Evolutionary conservation across 2,329 filamentous ascomycete species (phyloP).

Genomic region (Pseudocercospora cruenta): DNA sequence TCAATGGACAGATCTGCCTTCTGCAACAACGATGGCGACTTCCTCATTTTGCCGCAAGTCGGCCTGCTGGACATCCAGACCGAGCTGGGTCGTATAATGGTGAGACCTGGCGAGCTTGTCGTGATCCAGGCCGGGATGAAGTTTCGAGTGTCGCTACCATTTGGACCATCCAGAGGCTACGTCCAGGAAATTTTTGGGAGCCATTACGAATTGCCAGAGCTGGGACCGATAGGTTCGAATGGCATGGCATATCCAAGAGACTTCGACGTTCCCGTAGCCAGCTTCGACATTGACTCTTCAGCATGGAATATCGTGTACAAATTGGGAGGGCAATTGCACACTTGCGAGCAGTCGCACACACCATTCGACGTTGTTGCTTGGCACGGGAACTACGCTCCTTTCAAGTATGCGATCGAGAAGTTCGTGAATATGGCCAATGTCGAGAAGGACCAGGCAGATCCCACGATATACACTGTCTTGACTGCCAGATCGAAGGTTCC

Average conservation of each 20-base stretch:
- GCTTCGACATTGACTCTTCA: slow-evolving; percentile 56
- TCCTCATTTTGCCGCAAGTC: slow-evolving; percentile 65
- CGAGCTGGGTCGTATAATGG: slow-evolving; percentile 64
- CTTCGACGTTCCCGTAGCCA: slow-evolving; percentile 63
- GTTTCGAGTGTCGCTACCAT: slow-evolving; percentile 54
- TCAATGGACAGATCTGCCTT: slow-evolving; percentile 57
- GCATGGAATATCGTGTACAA: slow-evolving; percentile 63
- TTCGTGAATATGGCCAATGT: slow-evolving; percentile 60
- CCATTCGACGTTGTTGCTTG: slow-evolving; percentile 72
- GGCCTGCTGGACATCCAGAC: slow-evolving; percentile 68
- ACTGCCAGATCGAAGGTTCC: slow-evolving; percentile 59
- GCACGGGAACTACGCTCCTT: slow-evolving; percentile 67
- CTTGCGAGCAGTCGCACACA: slow-evolving; percentile 63
- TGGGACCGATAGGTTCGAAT: slow-evolving; percentile 67
- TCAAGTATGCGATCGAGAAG: slow-evolving; percentile 60
- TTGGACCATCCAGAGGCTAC: slow-evolving; percentile 44
- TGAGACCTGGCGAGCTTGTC: slow-evolving; percentile 66
- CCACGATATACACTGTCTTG: slow-evolving; percentile 66
- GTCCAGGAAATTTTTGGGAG: slow-evolving; percentile 68
- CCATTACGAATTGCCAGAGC: slow-evolving; percentile 65
- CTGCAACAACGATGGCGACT: slow-evolving; percentile 76
- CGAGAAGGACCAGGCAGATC: slow-evolving; percentile 66
- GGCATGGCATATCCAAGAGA: slow-evolving; percentile 66
- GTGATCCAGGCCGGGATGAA: slow-evolving; percentile 67
- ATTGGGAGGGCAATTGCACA: slow-evolving; percentile 62